Evolutionary conservation across 202 grass and related monocot species (phyloP).

Genomic region (Setaria viridis): DNA sequence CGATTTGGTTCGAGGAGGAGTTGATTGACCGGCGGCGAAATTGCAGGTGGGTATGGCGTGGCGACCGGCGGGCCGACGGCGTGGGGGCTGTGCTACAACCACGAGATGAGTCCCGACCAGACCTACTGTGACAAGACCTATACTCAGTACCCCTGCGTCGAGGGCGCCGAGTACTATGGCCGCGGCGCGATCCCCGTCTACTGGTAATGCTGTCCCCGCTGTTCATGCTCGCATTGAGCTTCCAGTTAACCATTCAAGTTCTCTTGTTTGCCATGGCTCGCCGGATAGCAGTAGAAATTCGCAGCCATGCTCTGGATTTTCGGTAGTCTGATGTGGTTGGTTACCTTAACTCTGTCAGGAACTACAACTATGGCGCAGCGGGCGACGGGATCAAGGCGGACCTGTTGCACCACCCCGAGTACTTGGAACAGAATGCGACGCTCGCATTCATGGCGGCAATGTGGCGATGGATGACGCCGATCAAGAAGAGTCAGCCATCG

Average conservation of each 20-base stretch:
- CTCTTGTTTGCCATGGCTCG: background rate
- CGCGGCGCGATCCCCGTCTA: slow-evolving; percentile 77
- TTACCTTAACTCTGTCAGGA: slow-evolving; percentile 44
- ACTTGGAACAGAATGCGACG: slow-evolving; percentile 86
- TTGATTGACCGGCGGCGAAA: background rate
- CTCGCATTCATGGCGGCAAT: slow-evolving; percentile 76
- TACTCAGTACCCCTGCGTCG: slow-evolving; percentile 65
- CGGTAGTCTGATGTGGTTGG: background rate
- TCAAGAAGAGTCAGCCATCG: slow-evolving; percentile 74
- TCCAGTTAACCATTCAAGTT: background rate
- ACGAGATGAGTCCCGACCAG: slow-evolving; percentile 69
- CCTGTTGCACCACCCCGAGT: slow-evolving; percentile 82
- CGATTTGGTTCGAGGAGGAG: background rate
- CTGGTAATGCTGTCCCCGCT: slow-evolving; percentile 49
- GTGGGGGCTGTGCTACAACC: slow-evolving; percentile 87
- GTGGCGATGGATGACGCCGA: slow-evolving; percentile 83
- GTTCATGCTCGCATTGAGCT: background rate
- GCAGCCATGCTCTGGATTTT: background rate
- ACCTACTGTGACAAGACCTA: slow-evolving; percentile 66
- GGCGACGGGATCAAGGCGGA: slow-evolving; percentile 64
- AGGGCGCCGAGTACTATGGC: slow-evolving; percentile 78
- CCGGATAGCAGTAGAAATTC: background rate
- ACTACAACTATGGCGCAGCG: slow-evolving; percentile 72
- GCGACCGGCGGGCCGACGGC: slow-evolving; percentile 62
- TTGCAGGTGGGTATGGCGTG: slow-evolving; percentile 65